Evolutionary conservation across 2,329 filamentous ascomycete genomes (phyloP), one percentile per base, ranked within the genome.

Genomic region (Trichoderma sp.): DNA sequence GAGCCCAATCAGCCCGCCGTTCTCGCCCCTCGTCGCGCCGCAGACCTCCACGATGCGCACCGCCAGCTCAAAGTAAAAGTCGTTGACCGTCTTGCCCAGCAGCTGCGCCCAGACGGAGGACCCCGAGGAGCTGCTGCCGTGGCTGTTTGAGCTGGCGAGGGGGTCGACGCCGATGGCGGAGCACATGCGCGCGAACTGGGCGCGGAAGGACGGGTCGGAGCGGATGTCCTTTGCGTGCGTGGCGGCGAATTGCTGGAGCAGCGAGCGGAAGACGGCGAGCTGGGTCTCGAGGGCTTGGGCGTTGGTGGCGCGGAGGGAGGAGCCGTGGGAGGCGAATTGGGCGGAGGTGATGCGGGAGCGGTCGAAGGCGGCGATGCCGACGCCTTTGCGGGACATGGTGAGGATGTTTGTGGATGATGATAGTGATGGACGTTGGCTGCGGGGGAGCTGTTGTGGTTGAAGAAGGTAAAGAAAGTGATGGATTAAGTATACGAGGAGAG

Each of bases 111-210:
- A 98, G 70, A 97, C 89, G 70, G 91, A 96, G 72, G 83, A 81
- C 58, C 81, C 83, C 53, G 80, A 35, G 7, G 40, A 43, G 40
- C 7, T 80, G 29, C 62, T 29, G 31, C 70, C 70, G 60, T 70
- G 56, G 33, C 72, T 73, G 60, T 75, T 76, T 79, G 78, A 82
- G 71, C 78, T 79, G 35, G 94, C 93, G 21, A 99, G 85, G 2
- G 96, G 96, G 79, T 99, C 96, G 14, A 99, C 94, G 60, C 96
- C 96, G 74, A 99, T 97, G 72, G 94, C 94, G 76, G 94, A 89
- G 82, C 96, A 99, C 96, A 99, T 99, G 79, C 95, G 93, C 3
- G 96, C 95, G 78, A 99, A 99, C 81, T 99, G 95, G 40, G 95
- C 94, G 71, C 96, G 93, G 81, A 99, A 99, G 10, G 89, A 91